These are phyloP conservation scores for Diacronema lutheri DNA, from an alignment of 78 protist species.

Conservation along the genomic window DNA sequence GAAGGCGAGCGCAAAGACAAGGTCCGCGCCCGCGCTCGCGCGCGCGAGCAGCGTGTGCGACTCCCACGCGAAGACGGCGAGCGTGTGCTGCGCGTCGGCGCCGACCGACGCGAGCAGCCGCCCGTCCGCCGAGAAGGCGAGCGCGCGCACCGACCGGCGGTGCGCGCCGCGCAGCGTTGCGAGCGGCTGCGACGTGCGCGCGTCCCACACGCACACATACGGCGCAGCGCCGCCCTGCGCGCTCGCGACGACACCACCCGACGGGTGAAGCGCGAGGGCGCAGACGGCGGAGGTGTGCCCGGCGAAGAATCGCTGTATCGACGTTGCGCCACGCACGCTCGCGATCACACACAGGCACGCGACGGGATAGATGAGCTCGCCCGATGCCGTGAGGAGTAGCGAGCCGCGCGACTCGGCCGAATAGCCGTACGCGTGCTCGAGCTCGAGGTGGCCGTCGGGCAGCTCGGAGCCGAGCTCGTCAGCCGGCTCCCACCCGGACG, in stretches of 20 bases:
- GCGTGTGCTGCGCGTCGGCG: background rate
- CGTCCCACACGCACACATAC: background rate
- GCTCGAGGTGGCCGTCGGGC: too few relatives aligned
- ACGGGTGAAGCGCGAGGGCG: slow-evolving; percentile 21
- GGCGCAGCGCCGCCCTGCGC: background rate
- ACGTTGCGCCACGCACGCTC: too few relatives aligned
- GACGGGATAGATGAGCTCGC: too few relatives aligned
- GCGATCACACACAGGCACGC: too few relatives aligned
- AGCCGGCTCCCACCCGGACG: too few relatives aligned
- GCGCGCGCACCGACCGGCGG: background rate
- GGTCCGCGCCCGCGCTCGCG: background rate
- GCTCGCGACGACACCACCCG: background rate
- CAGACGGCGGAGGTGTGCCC: background rate
- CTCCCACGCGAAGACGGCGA: slow-evolving; percentile 26
- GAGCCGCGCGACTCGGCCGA: too few relatives aligned
- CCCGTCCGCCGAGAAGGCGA: slow-evolving; percentile 28
- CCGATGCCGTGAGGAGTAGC: too few relatives aligned
- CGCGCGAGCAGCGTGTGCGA: background rate
- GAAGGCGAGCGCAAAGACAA: background rate
- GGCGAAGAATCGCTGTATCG: background rate
- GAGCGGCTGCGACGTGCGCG: background rate
- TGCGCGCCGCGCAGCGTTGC: slow-evolving; percentile 5
- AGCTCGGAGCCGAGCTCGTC: too few relatives aligned
- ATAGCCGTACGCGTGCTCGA: too few relatives aligned
- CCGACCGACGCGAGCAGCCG: slow-evolving; percentile 1